Base-by-base conservation (phyloP, 2,329 filamentous ascomycete genomes). In the Samsoniella hepiali region DNA sequence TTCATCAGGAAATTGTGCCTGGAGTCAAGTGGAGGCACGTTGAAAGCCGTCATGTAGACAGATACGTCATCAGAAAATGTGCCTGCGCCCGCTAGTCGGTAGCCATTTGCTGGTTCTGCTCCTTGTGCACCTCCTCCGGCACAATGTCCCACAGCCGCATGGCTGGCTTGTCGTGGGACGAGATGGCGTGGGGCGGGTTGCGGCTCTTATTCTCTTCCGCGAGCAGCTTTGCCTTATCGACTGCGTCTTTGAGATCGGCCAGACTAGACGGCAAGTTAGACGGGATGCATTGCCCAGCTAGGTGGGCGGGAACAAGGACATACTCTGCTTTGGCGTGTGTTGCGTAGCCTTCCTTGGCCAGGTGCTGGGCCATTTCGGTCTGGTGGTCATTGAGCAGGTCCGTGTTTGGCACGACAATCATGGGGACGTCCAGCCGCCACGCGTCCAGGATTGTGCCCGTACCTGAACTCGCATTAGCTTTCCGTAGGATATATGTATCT, bases 321-420 rank as follows among this genome's bases (percentile, higher is more conserved):
- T 82, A 92, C 89, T 83, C 81, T 49, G 91, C 77, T 60, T 82
- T 79, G 11, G 89, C 90, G 69, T 88, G 83, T n/a, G 93, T 81
- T 3, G 91, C 86, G 76, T 96, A 96, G 31, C 89, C 88, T 68
- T 91, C 85, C 31, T 81, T 78, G 38, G 89, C 85, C 63, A 98
- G 83, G 68, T 91, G 88, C 57, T 87, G 81, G 0, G 94, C 94
- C 62, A 99, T 84, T 74, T 98, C 92, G 27, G 87, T 84, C 76
- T 99, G 95, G 73, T 99, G 95, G 70, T 99, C 94, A 71, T 96
- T 88, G 69, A 97, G 83, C 0, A 99, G 83, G 7, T 81, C 80
- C 1, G 87, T 83, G 74, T 99, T 99, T 2, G 94, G 91, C 2
- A 99, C 93, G 1, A 97, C 91, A 57, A 99, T 84, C n/a, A 98